Evolutionary conservation across 1,284 basidiomycete genomes (phyloP), one percentile per base, ranked within the genome.

Genomic region (Afroboletus lepidellus): DNA sequence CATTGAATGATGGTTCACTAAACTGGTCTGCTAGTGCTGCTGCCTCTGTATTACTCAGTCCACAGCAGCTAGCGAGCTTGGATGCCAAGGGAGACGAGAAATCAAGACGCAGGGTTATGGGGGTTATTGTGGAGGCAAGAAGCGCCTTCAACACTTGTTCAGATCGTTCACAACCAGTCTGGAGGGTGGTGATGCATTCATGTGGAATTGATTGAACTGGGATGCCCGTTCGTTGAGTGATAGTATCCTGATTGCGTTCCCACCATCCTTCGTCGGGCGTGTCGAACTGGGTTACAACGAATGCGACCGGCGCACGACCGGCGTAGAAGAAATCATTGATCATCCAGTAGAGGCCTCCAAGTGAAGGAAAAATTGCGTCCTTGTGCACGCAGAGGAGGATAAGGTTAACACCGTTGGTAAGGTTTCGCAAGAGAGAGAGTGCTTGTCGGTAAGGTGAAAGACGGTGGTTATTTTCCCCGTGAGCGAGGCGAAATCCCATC

Each of bases 221-320:
- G 7, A 68, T 66, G n/a, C 29, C 30, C 41, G 39, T 65, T 61
- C 5, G 57, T 29, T 60, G 39, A 8, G 45, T 29, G 30, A 67
- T 68, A 20, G 8, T 20, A 34, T 57, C 49, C 18, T 33, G 47
- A 38, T 70, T 70, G 50, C 57, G 56, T 3, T 25, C 50, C 65
- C 68, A 67, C 65, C 65, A 67, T 11, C 48, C 29, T 3, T 59
- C 51, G 21, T 63, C 43, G 6, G 52, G 44, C 3, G 38, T 65
- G 50, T 63, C 74, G 23, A 71, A 65, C n/a, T 73, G 65, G 24
- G 74, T 76, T 23, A 74, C 54, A 43, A 72, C 59, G 23, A 74
- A 54, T 33, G 68, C 69, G 45, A 75, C 63, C 16, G 63, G 70
- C 2, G 69, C 67, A 6, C 46, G 56, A 16, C 62, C 64, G 18